A percentile compares a stretch with the other conserved stretches of the same genome.
Conservation (phyloP, 306 rosid genomes). For the Lagenaria siceraria region DNA sequence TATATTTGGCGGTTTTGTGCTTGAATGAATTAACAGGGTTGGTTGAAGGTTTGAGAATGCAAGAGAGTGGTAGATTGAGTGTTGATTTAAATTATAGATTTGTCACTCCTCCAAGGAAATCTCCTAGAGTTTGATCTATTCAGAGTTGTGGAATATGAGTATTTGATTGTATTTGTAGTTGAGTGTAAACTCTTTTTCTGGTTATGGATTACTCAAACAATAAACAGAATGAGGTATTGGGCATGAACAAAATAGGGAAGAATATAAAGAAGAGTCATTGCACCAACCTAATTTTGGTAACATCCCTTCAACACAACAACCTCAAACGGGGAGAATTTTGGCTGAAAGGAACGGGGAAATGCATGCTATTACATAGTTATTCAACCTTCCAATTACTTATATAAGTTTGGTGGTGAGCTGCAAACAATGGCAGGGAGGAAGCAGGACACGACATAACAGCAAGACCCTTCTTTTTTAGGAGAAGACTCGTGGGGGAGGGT, state of each 20-base stretch:
- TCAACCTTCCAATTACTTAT: too few relatives aligned
- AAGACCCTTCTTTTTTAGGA: too few relatives aligned
- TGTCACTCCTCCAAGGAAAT: not conserved
- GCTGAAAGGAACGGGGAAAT: too few relatives aligned
- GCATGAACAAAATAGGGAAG: constrained; percentile 80
- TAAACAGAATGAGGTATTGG: constrained; percentile 57
- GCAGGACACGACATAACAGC: too few relatives aligned
- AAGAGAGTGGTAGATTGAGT: not conserved
- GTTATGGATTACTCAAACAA: constrained; percentile 69
- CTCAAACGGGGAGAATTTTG: too few relatives aligned
- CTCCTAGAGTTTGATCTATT: not conserved
- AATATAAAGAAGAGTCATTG: constrained; percentile 76
- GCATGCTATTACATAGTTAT: too few relatives aligned
- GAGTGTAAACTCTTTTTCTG: not conserved
- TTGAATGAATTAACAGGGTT: not conserved
- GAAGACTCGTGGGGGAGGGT: too few relatives aligned
- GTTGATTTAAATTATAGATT: not conserved
- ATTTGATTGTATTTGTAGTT: not conserved
- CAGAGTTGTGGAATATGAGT: not conserved
- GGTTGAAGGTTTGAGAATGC: not conserved
- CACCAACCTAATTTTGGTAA: constrained; percentile 75
- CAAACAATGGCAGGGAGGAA: too few relatives aligned
- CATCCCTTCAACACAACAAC: constrained; percentile 63
- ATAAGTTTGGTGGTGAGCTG: too few relatives aligned
- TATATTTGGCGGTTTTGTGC: not conserved